Percentiles rank a stretch among this genome's conserved stretches.
Evolutionary conservation across 2,329 filamentous ascomycete species (phyloP).

Genomic region (Leptodontidium sp.): DNA sequence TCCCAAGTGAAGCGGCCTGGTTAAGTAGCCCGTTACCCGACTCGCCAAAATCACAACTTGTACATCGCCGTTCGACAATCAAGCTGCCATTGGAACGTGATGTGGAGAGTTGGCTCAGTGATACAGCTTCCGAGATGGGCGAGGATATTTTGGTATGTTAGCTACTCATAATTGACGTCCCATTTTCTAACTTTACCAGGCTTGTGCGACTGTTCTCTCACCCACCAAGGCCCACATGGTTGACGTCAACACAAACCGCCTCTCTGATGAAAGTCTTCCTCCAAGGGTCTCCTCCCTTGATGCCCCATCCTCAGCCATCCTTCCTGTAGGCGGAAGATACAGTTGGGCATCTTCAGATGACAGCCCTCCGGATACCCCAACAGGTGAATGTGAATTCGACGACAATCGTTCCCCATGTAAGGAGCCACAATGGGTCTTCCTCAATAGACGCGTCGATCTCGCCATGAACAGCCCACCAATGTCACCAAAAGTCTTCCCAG

Average conservation of each 20-base stretch:
- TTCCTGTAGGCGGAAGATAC: constrained; percentile 17
- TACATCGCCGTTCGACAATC: constrained; percentile 1
- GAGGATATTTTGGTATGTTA: constrained; percentile 39
- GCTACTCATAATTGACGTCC: not conserved
- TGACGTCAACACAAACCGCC: constrained; percentile 31
- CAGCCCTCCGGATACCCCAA: constrained; percentile 21
- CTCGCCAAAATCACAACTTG: not conserved
- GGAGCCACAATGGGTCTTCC: constrained; percentile 7
- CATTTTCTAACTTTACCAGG: constrained; percentile 25
- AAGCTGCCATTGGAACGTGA: constrained; percentile 17
- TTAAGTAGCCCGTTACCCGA: constrained; percentile 27
- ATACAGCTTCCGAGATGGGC: constrained; percentile 34
- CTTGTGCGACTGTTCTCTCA: constrained; percentile 38
- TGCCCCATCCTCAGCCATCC: constrained; percentile 12
- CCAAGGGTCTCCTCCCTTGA: constrained; percentile 34
- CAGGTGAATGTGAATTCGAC: constrained; percentile 16
- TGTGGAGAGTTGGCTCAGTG: constrained; percentile 41
- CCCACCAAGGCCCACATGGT: constrained; percentile 40
- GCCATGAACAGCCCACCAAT: constrained; percentile 35
- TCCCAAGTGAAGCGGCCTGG: constrained; percentile 34
- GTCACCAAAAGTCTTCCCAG: constrained; percentile 26
- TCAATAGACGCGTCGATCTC: constrained; percentile 25
- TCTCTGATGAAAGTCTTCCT: constrained; percentile 34
- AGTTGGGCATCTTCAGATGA: constrained; percentile 28
- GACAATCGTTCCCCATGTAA: constrained; percentile 13